Evolutionary conservation across 345 rosid genomes (phyloP).

Genomic region (Eucalyptus camaldulensis): DNA sequence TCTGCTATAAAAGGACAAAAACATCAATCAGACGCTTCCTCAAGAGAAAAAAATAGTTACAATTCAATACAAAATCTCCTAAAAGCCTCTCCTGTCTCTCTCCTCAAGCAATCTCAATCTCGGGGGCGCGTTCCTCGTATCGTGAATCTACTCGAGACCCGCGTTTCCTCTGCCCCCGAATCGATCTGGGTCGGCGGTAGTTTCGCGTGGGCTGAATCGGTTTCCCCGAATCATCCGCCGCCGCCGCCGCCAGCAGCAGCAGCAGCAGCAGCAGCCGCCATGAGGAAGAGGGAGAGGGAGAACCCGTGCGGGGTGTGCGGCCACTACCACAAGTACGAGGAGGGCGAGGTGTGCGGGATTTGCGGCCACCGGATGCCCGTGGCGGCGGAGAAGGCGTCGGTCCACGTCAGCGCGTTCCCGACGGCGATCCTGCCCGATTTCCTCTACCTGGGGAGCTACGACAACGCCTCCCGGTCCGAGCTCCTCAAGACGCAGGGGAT

Average conservation of each 20-base stretch:
- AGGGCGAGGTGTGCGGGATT: slow-evolving; percentile 91
- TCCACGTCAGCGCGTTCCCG: slow-evolving; percentile 78
- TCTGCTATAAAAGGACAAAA: not conserved
- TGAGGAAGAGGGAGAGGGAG: slow-evolving; percentile 99
- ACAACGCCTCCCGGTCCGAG: slow-evolving; percentile 97
- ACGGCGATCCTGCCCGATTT: slow-evolving; percentile 90
- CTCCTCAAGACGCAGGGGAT: slow-evolving; percentile 87
- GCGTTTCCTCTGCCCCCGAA: not conserved
- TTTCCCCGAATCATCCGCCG: not conserved
- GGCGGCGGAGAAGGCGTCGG: slow-evolving; percentile 24
- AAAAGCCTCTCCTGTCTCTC: not conserved
- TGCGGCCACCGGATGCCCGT: slow-evolving; percentile 80
- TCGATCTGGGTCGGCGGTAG: not conserved
- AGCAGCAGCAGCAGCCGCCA: not conserved
- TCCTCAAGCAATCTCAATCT: not conserved
- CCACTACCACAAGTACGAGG: slow-evolving; percentile 98
- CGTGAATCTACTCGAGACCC: not conserved
- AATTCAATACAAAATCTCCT: not conserved
- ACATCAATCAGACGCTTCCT: not conserved
- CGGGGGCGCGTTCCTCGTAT: not conserved
- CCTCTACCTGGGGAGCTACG: slow-evolving; percentile 89
- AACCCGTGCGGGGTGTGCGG: slow-evolving; percentile 97
- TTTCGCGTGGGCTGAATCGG: not conserved
- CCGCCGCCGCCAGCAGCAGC: not conserved
- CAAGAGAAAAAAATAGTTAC: not conserved